Evolutionary conservation across 495 filamentous ascomycete genomes (phyloP), one percentile per base, ranked within the genome.

Genomic region (Aspergillus nanangensis): DNA sequence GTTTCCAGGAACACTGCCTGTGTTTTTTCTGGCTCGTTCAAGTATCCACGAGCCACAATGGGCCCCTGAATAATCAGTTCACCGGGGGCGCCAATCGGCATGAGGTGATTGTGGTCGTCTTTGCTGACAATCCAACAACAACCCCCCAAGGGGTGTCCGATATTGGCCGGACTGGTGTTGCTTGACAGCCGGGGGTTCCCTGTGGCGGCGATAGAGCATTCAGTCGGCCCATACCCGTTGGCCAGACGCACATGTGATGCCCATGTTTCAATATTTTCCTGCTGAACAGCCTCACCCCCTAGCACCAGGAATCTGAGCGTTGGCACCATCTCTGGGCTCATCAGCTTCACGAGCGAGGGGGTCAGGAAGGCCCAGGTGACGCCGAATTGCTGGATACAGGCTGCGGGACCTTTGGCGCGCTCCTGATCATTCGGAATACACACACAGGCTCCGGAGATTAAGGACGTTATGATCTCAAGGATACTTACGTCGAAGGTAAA

Each of bases 51-150:
- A 1, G 62, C 74, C 5, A 80, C 58, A 27, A 72, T 59, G 3
- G 74, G 71, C 0, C 77, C 77, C 52, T 74, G 74, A 19, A 81
- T 62, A n/a, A 75, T 29, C 23, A 80, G 58, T 49, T 82, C 78
- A 9, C 76, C 77, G 3, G 74, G 55, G 0, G 60, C 48, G 2
- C 77, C 77, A 20, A 80, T 48, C 1, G 75, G 72, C 14, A 65
- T 48, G 3, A 81, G 66, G 0, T 53, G 45, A 34, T 76, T 48
- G 37, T 71, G 67, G 47, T 77, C 59, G 3, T 51, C 44, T 1
- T 70, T 59, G 23, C 74, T 63, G 5, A 72, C 68, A 43, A 80
- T 66, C 76, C 78, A 81, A n/a, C 27, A 23, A 3, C 20, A 33
- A 8, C 32, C 38, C 2, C 31, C 46, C 3, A 23, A 19, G 4